These are phyloP conservation scores for Tetrahymena malaccensis DNA, from an alignment of 73 alveolate genomes.

Conservation along the genomic window DNA sequence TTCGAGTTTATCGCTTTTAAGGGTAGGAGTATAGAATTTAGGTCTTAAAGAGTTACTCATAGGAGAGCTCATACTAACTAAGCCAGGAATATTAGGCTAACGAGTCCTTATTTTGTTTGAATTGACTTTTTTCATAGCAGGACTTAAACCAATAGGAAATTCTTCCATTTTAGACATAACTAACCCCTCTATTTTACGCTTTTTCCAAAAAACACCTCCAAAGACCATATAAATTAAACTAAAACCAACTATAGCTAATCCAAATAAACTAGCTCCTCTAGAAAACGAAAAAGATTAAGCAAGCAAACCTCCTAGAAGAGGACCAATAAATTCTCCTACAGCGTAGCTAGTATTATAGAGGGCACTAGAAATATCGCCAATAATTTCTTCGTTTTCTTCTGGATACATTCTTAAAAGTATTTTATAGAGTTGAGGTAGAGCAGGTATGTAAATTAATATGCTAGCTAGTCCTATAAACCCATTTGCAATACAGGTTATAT, in stretches of 20 bases:
- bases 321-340: background rate
- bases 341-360: background rate
- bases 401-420: background rate
- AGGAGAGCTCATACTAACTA: background rate
- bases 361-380: background rate
- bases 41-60: background rate
- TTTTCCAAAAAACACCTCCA: background rate
- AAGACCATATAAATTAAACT: background rate
- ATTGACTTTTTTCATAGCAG: background rate
- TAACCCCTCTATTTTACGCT: background rate
- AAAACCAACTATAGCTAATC: background rate
- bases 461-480: background rate
- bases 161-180: background rate
- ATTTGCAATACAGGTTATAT: background rate
- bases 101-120: background rate
- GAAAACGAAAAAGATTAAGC: background rate
- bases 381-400: background rate
- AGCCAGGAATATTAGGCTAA: background rate
- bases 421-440: background rate
- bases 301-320: background rate
- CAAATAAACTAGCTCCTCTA: background rate
- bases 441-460: background rate
- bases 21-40: background rate
- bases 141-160: background rate
- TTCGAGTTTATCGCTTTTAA: background rate